Base-by-base conservation (phyloP, 2,329 filamentous ascomycete species). In the Diaporthe sp. region DNA sequence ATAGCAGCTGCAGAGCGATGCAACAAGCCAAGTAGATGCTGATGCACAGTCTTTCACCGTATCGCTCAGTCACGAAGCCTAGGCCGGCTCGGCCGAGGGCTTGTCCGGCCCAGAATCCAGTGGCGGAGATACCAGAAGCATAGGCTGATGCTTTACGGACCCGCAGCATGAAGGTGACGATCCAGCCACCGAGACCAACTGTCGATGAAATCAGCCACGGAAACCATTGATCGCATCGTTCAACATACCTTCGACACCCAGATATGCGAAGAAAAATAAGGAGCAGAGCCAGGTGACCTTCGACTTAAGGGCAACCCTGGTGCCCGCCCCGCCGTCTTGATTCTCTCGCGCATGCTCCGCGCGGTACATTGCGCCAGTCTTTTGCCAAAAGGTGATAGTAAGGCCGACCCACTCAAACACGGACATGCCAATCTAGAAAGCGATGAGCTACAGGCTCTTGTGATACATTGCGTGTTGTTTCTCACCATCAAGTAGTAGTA, bases 141-240 rank as follows among this genome's bases (percentile, higher is more conserved):
- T 97, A 96, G 0, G 91, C 85, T 32, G 86, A 88, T 4, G 92
- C 94, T 50, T 92, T 82, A 19, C 95, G 90, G 32, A 95, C 92
- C 27, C 89, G 86, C n/a, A 96, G 91, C 94, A 97, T 97, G 81
- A 97, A 97, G 0, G 92, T 92, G 65, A 94, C 92, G 76, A 97
- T 92, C 94, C 94, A 96, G 19, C 94, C 83, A 47, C 93, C 73
- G 42, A 83, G 75, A 25, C 44, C 61, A 15, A 65, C 61, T 65
- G 42, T 50, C 4, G 42, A 35, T 9, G 22, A 15, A 25, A 17
- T 65, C 8, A 65, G 61, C 4, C 22, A n/a, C 22, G 42, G 7
- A 35, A 44, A 63, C 9, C 27, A 35, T 50, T 35, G 61, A 47
- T 15, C 9, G 9, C 27, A 97, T 22, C 94, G 84, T 13, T 93